Base-by-base conservation (phyloP, 2,329 filamentous ascomycete species). In the Tolypocladium endophyticum region DNA sequence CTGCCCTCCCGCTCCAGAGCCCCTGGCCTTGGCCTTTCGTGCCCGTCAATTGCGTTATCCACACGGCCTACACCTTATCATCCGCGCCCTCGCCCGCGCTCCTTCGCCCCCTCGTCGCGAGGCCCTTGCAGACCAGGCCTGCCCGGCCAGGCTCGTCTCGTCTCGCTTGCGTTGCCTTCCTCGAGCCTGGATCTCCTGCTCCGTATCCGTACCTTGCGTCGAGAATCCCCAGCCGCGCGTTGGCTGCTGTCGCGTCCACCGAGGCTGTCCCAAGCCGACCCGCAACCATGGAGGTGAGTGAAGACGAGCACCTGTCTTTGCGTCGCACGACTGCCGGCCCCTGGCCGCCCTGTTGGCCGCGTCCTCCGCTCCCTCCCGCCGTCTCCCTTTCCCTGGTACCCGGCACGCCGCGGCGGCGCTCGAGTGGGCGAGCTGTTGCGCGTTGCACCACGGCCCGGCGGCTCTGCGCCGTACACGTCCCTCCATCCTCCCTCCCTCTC, bases 261-360 rank as follows among this genome's bases (percentile, higher is more conserved):
- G 33, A 16, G 30, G 41, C n/a, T 41, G 30, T n/a, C 41, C n/a
- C 20, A 14, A 18, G 23, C 30, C 23, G n/a, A 25, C 45, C 56
- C 25, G 58, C 43, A 56, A 57, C 45, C 36, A 61, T 58, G 53
- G 61, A 63, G 62, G 62, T 63, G 56, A 61, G 62, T 58, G 52
- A 41, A 14, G 28, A 38, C 25, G 47, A 56, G 56, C 41, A 16
- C 45, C 43, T 14, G 41, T 23, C 53, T 53, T 20, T 18, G 25
- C 23, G 25, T 52, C 47, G 47, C 45, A 52, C 50, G 30, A 3
- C 50, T 35, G 50, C 20, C 47, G 47, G 23, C 45, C 45, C 45
- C 45, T 28, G 2, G 47, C 18, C 30, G 50, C 18, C 6, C 47
- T 20, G 50, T 36, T 54, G 50, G 50, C 14, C 50, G 50, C 50